Base-by-base conservation (phyloP, 2,329 filamentous ascomycete genomes). In the Clonostachys chloroleuca region DNA sequence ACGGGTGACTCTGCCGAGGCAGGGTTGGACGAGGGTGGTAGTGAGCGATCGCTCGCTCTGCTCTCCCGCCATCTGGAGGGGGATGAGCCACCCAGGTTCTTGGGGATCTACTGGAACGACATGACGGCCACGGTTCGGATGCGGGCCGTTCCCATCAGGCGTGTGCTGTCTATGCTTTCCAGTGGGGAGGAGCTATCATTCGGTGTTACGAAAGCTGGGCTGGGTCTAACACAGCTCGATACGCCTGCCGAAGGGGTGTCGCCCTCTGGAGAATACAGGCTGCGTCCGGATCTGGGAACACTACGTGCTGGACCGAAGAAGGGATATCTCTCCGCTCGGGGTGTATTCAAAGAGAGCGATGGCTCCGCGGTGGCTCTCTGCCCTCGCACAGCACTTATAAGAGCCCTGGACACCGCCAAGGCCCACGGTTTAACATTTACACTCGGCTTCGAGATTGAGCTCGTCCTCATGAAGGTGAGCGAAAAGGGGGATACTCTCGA, bases 371-470 rank as follows among this genome's bases (percentile, higher is more conserved):
- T 81, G 2, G 51, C 54, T 2, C 51, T 83, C 1, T 95, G 89
- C 55, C 88, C 89, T 1, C 77, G 88, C 47, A 71, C 81, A 40
- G 61, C 84, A 47, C 69, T 95, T 46, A 68, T 80, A 46, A 70
- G 65, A 4, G 70, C 83, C 0, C 59, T 85, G 2, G 67, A 75
- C 0, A 65, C 67, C 6, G 77, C 86, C 0, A 66, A 74, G 12
- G 55, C 65, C 3, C 69, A 79, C 36, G 71, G 73, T 2, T 69
- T 89, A 3, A 64, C 73, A 4, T 81, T 91, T 43, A 70, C 84
- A 0, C 65, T 90, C 14, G 90, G 89, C 0, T 95, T 94, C 54
- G 90, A 95, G 63, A 81, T 95, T 39, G 89, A 95, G 63, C 80
- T 94, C 10, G 75, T 88, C 2, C 83, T 95, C 52, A 70, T 92